Evolutionary conservation across 2,329 filamentous ascomycete species (phyloP).

Genomic region (Aspergillus fumigatus): DNA sequence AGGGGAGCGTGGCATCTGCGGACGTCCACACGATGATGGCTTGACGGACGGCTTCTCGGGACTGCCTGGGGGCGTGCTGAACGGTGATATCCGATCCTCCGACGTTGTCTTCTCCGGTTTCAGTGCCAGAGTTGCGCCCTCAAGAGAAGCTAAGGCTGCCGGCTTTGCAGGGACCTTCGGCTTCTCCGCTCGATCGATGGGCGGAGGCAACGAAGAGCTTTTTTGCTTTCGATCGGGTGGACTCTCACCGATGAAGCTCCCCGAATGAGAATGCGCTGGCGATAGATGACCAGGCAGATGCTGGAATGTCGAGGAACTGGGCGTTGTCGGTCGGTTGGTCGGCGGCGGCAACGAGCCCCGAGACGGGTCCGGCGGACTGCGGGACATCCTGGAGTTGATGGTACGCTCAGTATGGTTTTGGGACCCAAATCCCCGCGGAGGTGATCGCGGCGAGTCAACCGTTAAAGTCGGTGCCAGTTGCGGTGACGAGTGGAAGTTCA

Average conservation of each 20-base stretch:
- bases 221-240: slow-evolving; percentile 30
- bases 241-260: slow-evolving; percentile 12
- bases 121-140: slow-evolving; percentile 25
- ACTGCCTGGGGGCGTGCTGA: slow-evolving; percentile 79
- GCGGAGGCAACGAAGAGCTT: slow-evolving; percentile 57
- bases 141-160: slow-evolving; percentile 28
- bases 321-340: slow-evolving; percentile 28
- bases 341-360: slow-evolving; percentile 24
- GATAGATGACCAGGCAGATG: slow-evolving; percentile 17
- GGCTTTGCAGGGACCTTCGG: slow-evolving; percentile 58
- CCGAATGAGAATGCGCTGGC: slow-evolving; percentile 12
- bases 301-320: slow-evolving; percentile 23
- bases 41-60: slow-evolving; percentile 53
- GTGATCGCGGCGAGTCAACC: slow-evolving; percentile 42
- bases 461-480: slow-evolving; percentile 40
- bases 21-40: slow-evolving; percentile 8
- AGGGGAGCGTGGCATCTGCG: slow-evolving; percentile 14
- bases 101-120: slow-evolving; percentile 21
- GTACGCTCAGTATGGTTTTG: slow-evolving; percentile 64
- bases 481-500: slow-evolving; percentile 39
- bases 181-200: slow-evolving; percentile 77
- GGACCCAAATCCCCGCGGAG: slow-evolving; percentile 35
- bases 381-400: slow-evolving; percentile 27
- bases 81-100: slow-evolving; percentile 64
- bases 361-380: slow-evolving; percentile 21